These are phyloP conservation scores for Suhomyces emberorum DNA, from an alignment of 805 yeast species.

Conservation along the genomic window DNA sequence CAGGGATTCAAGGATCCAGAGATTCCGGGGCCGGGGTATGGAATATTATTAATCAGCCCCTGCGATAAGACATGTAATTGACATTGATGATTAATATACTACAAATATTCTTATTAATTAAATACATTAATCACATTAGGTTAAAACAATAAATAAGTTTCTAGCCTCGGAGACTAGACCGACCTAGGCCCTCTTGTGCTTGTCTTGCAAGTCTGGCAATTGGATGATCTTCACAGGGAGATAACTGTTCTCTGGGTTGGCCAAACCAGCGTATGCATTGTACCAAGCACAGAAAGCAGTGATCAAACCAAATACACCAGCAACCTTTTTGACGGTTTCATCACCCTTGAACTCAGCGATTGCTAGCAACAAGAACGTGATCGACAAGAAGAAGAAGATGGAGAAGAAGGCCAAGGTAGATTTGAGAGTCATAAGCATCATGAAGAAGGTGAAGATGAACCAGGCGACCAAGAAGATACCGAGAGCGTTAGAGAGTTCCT, in stretches of 20 bases:
- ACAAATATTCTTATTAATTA: too few species aligned
- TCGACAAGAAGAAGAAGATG: constrained; percentile 37
- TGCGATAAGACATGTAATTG: too few species aligned
- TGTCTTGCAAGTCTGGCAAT: constrained; percentile 42
- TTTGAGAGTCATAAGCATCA: constrained; percentile 39
- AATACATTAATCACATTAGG: too few species aligned
- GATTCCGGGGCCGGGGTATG: too few species aligned
- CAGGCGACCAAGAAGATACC: constrained; percentile 40
- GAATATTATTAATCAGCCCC: too few species aligned
- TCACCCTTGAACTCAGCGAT: constrained; percentile 33
- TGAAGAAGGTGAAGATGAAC: constrained; percentile 44
- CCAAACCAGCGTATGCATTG: constrained; percentile 45
- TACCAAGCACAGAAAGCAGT: constrained; percentile 46
- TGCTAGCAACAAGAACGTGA: constrained; percentile 41
- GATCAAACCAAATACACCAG: constrained; percentile 40
- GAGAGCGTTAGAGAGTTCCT: constrained; percentile 31
- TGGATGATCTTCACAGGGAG: constrained; percentile 47
- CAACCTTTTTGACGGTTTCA: constrained; percentile 35
- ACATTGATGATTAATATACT: too few species aligned
- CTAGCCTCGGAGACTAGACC: background rate
- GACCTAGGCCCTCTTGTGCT: constrained; percentile 2
- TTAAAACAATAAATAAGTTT: background rate
- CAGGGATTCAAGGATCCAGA: too few species aligned
- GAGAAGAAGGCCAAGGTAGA: constrained; percentile 43
- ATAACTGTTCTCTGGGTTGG: constrained; percentile 63